Evolutionary conservation across 2,329 filamentous ascomycete species (phyloP).

Genomic region (Ophiobolus disseminans): DNA sequence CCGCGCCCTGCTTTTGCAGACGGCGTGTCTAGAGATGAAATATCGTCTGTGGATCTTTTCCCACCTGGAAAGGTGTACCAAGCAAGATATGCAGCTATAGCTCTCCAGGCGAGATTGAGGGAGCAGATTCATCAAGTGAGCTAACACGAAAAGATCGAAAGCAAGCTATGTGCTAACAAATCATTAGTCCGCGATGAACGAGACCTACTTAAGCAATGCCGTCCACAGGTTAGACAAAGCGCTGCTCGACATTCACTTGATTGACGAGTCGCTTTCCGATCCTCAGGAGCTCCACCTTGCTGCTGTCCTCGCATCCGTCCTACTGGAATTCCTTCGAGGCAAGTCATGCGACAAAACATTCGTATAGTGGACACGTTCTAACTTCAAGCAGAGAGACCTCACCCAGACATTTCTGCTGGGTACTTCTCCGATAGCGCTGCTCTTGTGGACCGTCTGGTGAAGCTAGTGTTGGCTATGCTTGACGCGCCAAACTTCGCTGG

Average conservation of each 20-base stretch:
- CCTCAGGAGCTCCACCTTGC: conserved; percentile 35
- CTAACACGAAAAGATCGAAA: not conserved
- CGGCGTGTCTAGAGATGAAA: conserved; percentile 30
- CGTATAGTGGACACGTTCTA: conserved; percentile 21
- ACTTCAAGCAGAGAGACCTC: conserved; percentile 44
- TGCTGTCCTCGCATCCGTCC: conserved; percentile 34
- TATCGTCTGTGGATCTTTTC: conserved; percentile 36
- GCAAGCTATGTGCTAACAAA: conserved; percentile 15
- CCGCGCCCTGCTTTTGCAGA: conserved; percentile 38
- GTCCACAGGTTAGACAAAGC: conserved; percentile 40
- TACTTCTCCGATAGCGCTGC: conserved; percentile 42
- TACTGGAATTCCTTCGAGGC: conserved; percentile 47
- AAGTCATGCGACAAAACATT: conserved; percentile 9
- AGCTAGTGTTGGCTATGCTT: conserved; percentile 32
- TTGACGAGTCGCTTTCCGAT: conserved; percentile 27
- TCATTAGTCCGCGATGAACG: conserved; percentile 38
- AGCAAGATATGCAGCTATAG: conserved; percentile 42
- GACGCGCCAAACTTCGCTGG: conserved; percentile 20
- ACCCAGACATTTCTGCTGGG: conserved; percentile 34
- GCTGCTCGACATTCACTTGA: conserved; percentile 35
- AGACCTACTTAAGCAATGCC: conserved; percentile 39
- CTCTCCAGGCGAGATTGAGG: conserved; percentile 38
- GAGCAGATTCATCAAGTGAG: conserved; percentile 42
- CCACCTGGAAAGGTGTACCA: conserved; percentile 45
- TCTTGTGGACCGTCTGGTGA: conserved; percentile 42